These are phyloP conservation scores for Pleurotus cornucopiae DNA, from an alignment of 768 basidiomycete genomes.

Conservation along the genomic window DNA sequence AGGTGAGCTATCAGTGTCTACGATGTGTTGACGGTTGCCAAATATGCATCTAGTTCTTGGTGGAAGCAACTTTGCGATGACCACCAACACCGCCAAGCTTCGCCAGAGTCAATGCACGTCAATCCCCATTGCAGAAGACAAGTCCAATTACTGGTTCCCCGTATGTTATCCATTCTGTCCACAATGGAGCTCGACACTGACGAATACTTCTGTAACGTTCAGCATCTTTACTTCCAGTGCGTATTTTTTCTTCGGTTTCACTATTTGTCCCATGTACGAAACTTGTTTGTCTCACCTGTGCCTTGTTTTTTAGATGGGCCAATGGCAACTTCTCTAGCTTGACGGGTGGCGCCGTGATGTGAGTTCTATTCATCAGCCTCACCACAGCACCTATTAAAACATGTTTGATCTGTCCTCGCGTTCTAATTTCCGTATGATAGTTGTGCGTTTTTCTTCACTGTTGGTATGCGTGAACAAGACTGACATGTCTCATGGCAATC, in stretches of 20 bases:
- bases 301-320: slow-evolving; percentile 29
- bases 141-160: slow-evolving; percentile 51
- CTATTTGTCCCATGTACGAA: slow-evolving; percentile 1
- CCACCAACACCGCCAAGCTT: slow-evolving; percentile 34
- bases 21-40: too few species aligned
- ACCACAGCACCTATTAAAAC: too few species aligned
- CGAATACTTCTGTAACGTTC: background rate
- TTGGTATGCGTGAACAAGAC: background rate
- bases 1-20: slow-evolving; percentile 20
- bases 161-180: slow-evolving; percentile 21
- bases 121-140: slow-evolving; percentile 50
- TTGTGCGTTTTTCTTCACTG: slow-evolving; percentile 9
- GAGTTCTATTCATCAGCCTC: slow-evolving; percentile 13
- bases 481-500: slow-evolving; percentile 2
- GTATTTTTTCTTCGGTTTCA: slow-evolving; percentile 11
- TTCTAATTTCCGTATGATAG: slow-evolving; percentile 3
- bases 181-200: too few species aligned
- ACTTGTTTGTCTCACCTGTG: background rate
- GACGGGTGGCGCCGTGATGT: slow-evolving; percentile 42
- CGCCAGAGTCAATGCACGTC: slow-evolving; percentile 47
- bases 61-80: slow-evolving; percentile 47
- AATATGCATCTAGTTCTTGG: slow-evolving; percentile 35
- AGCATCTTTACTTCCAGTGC: slow-evolving; percentile 51
- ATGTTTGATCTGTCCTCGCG: background rate
- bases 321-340: slow-evolving; percentile 44